A percentile compares a stretch with the other conserved stretches of the same genome.
These are phyloP conservation scores for Botrytis byssoidea DNA, from an alignment of 2,329 filamentous ascomycete genomes.

Conservation along the genomic window DNA sequence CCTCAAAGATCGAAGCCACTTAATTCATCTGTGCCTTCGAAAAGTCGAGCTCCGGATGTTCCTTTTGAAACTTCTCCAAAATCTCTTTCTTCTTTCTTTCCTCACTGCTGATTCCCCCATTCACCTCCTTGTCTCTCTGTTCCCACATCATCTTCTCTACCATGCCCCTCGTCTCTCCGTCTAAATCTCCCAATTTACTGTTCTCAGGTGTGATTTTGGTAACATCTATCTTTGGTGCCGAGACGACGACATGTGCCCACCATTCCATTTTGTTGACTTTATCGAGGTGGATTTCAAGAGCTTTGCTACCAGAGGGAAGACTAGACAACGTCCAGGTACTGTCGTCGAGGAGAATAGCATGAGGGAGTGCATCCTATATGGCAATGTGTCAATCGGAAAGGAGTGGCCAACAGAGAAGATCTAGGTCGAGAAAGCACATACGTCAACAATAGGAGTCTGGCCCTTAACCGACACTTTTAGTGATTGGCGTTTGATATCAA, in stretches of 20 bases:
- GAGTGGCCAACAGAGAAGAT: background rate
- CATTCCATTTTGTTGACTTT: slow-evolving; percentile 97
- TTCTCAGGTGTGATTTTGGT: slow-evolving; percentile 93
- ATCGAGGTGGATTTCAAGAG: slow-evolving; percentile 84
- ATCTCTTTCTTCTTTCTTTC: slow-evolving; percentile 94
- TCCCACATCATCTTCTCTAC: slow-evolving; percentile 99
- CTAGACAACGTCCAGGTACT: slow-evolving; percentile 89
- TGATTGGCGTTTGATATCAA: slow-evolving; percentile 76
- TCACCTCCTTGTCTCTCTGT: slow-evolving; percentile 93
- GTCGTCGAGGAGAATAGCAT: slow-evolving; percentile 78
- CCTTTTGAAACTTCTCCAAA: slow-evolving; percentile 80
- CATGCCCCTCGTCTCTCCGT: slow-evolving; percentile 93
- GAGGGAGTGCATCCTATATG: slow-evolving; percentile 75
- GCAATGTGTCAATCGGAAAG: background rate
- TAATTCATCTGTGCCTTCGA: slow-evolving; percentile 66
- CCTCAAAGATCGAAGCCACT: background rate
- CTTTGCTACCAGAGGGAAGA: slow-evolving; percentile 59
- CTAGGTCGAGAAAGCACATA: slow-evolving; percentile 43
- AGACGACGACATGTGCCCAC: slow-evolving; percentile 91
- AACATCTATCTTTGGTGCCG: slow-evolving; percentile 88
- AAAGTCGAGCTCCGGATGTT: slow-evolving; percentile 69
- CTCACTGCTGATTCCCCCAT: slow-evolving; percentile 86
- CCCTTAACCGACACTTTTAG: slow-evolving; percentile 84
- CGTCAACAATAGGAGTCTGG: slow-evolving; percentile 78
- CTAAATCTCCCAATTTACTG: slow-evolving; percentile 85